These are phyloP conservation scores for Nannizziopsis barbatae DNA, from an alignment of 2,329 filamentous ascomycete species.

Conservation along the genomic window DNA sequence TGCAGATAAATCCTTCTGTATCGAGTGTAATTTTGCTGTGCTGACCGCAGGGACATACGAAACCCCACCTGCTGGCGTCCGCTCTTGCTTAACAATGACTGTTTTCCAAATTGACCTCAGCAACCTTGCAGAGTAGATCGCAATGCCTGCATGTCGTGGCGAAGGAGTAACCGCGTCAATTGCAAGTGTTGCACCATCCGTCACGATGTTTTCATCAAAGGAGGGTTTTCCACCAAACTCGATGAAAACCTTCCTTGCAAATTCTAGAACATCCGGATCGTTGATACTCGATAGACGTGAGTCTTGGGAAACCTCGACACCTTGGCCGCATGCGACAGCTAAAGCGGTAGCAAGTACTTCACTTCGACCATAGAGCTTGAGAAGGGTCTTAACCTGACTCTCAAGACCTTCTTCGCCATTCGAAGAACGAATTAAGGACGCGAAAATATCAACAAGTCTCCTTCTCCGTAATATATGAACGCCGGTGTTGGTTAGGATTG, in stretches of 20 bases:
- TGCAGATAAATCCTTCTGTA: conserved; percentile 71
- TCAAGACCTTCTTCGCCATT: conserved; percentile 66
- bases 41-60: conserved; percentile 57
- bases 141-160: conserved; percentile 76
- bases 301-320: conserved; percentile 64
- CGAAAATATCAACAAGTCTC: conserved; percentile 84
- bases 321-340: conserved; percentile 90
- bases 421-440: conserved; percentile 61
- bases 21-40: conserved; percentile 55
- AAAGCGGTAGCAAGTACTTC: conserved; percentile 85
- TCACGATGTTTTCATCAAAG: conserved; percentile 62
- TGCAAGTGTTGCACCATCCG: conserved; percentile 50
- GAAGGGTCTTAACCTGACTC: conserved; percentile 69
- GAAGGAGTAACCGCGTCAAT: conserved; percentile 80
- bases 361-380: conserved; percentile 71
- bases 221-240: conserved; percentile 83
- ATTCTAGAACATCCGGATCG: conserved; percentile 75
- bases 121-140: conserved; percentile 77
- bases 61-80: conserved; percentile 48
- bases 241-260: conserved; percentile 77
- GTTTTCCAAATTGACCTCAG: conserved; percentile 80
- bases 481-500: conserved; percentile 81
- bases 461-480: conserved; percentile 75
- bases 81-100: conserved; percentile 52
- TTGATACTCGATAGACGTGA: conserved; percentile 58